Evolutionary conservation across 768 basidiomycete genomes (phyloP), one percentile per base, ranked within the genome.

Genomic region (Kwoniella sp.): DNA sequence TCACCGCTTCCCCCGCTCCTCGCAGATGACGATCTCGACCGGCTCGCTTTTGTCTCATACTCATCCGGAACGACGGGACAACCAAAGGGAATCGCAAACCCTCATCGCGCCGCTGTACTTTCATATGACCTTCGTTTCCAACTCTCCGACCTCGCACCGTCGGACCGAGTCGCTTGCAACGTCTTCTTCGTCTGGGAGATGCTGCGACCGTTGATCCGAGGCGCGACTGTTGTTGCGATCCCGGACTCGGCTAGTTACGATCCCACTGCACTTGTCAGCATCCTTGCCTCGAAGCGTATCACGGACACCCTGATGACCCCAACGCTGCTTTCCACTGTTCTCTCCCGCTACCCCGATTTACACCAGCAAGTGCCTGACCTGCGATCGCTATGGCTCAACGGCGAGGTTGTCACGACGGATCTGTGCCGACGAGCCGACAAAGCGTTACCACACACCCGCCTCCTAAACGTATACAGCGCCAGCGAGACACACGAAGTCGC

Each of bases 121-220:
- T 63, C 61, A 2, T 63, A 63, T 22, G 47, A 63, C 54, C 54
- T 63, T 21, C 36, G 61, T 26, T 63, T 63, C 44, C 24, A 55
- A 33, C 24, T 63, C 17, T 63, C 61, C 24, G 61, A 63, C 29
- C 61, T 47, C 9, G 2, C 24, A 30, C 54, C 61, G 19, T 21
- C n/a, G 40, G 61, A 63, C 33, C 24, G 61, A 22, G 61, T 63
- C 36, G 61, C 61, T 5, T 63, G 61, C 29, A 63, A 63, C 46
- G 61, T 63, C 19, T 63, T 63, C 54, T 63, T 63, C 54, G 54
- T 63, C 2, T 63, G 61, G 61, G 61, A 63, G 33, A 63, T 63
- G 26, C 50, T 63, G 13, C 10, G 61, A 40, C 61, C 61, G 22
- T 37, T 63, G 24, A n/a, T 63, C 5, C 30, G 61, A 25, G 61